phyloP scores from a whole-genome alignment of 495 filamentous ascomycete genomes.

The Podospora comata region DNA sequence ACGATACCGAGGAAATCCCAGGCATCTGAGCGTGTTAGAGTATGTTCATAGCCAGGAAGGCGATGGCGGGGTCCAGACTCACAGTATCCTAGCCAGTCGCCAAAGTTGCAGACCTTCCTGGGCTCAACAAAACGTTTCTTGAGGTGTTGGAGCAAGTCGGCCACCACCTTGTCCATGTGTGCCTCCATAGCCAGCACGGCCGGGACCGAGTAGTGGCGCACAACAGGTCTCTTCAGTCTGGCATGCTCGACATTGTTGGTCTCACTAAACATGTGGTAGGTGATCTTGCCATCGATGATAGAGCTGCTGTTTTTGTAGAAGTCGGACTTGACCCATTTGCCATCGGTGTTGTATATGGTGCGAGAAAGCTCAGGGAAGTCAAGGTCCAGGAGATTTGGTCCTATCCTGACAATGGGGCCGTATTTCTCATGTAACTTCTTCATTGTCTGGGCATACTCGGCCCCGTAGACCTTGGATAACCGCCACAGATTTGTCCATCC shows the following conservation, averaged over 20 bases:
- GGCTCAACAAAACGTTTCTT: constrained; percentile 28
- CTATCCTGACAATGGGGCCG: constrained; percentile 38
- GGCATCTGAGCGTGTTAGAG: constrained; percentile 17
- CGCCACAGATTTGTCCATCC: constrained; percentile 36
- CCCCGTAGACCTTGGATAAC: constrained; percentile 27
- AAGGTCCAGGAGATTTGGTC: constrained; percentile 35
- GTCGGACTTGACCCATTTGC: constrained; percentile 34
- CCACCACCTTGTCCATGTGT: constrained; percentile 35
- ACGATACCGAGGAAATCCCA: constrained; percentile 48
- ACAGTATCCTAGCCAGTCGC: constrained; percentile 32
- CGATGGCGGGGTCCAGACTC: background rate
- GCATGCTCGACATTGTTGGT: constrained; percentile 35
- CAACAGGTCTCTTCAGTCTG: constrained; percentile 36
- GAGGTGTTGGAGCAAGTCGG: constrained; percentile 28
- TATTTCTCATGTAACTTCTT: constrained; percentile 38
- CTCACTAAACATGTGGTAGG: constrained; percentile 39
- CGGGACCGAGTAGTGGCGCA: constrained; percentile 37
- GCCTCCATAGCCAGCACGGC: constrained; percentile 37
- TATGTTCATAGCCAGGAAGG: background rate
- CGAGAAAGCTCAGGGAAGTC: constrained; percentile 30
- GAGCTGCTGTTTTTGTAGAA: constrained; percentile 42
- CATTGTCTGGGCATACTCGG: constrained; percentile 26
- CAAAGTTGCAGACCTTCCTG: constrained; percentile 21
- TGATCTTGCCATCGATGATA: constrained; percentile 37
- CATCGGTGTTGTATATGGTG: constrained; percentile 27